phyloP scores from a whole-genome alignment of 495 filamentous ascomycete genomes.

The Stereocaulon alpinum region DNA sequence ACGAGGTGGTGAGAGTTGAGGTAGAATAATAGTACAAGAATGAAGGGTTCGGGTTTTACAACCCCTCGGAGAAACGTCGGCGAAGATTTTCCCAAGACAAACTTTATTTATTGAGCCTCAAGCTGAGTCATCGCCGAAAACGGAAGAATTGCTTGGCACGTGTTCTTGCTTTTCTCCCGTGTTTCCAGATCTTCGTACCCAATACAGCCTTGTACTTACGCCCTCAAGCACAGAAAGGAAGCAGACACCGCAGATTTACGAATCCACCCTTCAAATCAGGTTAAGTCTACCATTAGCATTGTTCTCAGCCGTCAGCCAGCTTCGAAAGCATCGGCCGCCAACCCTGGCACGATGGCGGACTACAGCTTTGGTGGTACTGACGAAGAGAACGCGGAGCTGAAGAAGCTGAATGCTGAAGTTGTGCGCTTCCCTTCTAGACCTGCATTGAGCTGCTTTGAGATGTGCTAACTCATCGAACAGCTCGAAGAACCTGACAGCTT shows the following conservation, averaged over 20 bases:
- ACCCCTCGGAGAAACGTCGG: too few relatives aligned
- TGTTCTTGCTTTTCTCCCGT: not conserved
- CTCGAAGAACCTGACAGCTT: slow-evolving; percentile 80
- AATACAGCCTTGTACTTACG: not conserved
- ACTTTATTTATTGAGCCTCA: slow-evolving; percentile 10
- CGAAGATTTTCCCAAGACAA: too few relatives aligned
- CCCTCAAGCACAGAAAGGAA: too few relatives aligned
- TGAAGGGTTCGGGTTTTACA: too few relatives aligned
- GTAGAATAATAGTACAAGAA: too few relatives aligned
- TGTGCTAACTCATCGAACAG: slow-evolving; percentile 20
- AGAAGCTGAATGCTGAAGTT: slow-evolving; percentile 65
- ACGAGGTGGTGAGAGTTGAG: too few relatives aligned
- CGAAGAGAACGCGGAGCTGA: slow-evolving; percentile 77
- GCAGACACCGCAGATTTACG: too few relatives aligned
- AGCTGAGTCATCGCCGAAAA: slow-evolving; percentile 1
- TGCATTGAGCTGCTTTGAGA: not conserved
- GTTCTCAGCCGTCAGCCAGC: too few relatives aligned
- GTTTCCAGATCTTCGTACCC: not conserved
- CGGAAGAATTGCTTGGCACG: not conserved
- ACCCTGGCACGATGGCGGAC: slow-evolving; percentile 37
- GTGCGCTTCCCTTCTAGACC: slow-evolving; percentile 41
- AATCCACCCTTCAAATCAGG: not conserved
- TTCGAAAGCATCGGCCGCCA: not conserved
- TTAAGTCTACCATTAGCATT: not conserved
- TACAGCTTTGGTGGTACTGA: slow-evolving; percentile 66